phyloP scores from a whole-genome alignment of 306 rosid species.

The Corylus americana region DNA sequence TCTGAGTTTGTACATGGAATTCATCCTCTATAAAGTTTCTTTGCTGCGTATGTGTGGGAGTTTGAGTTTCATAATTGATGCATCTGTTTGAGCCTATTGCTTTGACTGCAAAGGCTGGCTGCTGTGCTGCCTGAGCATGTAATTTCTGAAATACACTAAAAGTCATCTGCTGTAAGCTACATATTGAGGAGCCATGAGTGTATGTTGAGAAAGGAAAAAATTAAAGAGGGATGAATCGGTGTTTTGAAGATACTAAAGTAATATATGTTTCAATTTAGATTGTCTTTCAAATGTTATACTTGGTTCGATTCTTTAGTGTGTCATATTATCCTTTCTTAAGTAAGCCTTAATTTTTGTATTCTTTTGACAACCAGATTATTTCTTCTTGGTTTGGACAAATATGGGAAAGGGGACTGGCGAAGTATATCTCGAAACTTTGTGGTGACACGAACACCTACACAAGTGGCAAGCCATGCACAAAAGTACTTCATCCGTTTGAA shows the following conservation, averaged over 20 bases:
- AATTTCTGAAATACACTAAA: too few relatives aligned
- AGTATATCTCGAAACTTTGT: constrained; percentile 95
- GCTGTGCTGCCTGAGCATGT: too few relatives aligned
- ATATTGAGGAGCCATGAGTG: not conserved
- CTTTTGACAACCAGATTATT: constrained; percentile 59
- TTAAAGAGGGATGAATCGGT: not conserved
- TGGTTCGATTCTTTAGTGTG: not conserved
- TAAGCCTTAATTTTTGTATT: not conserved
- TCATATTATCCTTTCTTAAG: not conserved
- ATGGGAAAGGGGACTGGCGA: constrained; percentile 99
- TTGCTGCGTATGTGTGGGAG: not conserved
- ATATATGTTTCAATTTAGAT: not conserved
- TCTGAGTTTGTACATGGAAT: not conserved
- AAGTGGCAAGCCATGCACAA: constrained; percentile 98
- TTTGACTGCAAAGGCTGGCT: too few relatives aligned
- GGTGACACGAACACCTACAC: constrained; percentile 94
- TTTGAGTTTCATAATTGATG: not conserved
- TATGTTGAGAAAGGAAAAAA: not conserved
- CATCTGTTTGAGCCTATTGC: not conserved
- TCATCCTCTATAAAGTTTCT: not conserved
- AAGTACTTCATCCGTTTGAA: constrained; percentile 94
- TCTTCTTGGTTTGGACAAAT: constrained; percentile 91
- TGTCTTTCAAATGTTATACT: not conserved
- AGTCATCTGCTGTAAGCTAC: not conserved
- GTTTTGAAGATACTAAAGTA: not conserved